Evolutionary conservation across 2,329 filamentous ascomycete genomes (phyloP).

Genomic region (Aureobasidium namibiae): DNA sequence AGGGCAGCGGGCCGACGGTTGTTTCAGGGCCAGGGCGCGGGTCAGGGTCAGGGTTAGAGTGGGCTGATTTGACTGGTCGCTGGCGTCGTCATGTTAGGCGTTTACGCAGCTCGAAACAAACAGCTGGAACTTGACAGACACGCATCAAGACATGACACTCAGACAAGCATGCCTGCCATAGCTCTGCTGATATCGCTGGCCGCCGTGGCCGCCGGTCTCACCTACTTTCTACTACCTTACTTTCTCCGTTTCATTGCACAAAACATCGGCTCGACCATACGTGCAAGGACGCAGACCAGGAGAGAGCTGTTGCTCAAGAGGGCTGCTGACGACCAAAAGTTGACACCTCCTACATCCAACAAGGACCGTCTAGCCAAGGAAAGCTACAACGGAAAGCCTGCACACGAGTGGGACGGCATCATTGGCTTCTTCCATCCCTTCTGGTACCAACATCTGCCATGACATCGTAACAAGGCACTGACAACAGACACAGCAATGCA

Average conservation of each 20-base stretch:
- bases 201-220: background rate
- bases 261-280: conserved; percentile 15
- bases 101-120: background rate
- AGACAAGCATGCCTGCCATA: background rate
- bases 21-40: background rate
- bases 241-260: conserved; percentile 7
- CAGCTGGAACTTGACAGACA: background rate
- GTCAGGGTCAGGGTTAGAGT: background rate
- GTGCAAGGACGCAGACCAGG: conserved; percentile 13
- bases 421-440: conserved; percentile 98
- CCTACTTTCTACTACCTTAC: background rate
- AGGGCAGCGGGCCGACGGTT: background rate
- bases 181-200: background rate
- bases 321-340: conserved; percentile 12
- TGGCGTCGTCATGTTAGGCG: background rate
- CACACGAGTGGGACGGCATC: conserved; percentile 69
- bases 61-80: background rate
- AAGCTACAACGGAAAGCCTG: background rate
- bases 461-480: background rate
- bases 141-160: background rate
- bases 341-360: background rate
- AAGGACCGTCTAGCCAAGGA: background rate
- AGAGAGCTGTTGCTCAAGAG: conserved; percentile 15
- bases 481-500: conserved; percentile 62
- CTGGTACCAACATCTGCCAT: conserved; percentile 52